These are phyloP conservation scores for Ceratobasidium sp. DNA, from an alignment of 1,284 basidiomycete genomes.

Conservation along the genomic window DNA sequence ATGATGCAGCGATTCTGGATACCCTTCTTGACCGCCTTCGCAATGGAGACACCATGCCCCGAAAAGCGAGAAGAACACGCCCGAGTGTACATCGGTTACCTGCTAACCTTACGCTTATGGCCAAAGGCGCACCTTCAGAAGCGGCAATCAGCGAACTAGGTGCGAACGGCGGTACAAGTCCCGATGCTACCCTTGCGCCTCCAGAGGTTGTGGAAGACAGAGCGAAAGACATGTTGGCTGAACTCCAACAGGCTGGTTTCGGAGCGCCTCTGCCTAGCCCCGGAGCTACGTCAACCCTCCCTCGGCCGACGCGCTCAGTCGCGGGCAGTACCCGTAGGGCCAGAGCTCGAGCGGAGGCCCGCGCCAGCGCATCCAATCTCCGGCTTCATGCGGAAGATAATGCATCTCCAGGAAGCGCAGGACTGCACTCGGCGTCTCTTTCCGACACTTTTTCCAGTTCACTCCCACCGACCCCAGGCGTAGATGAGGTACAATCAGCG, in stretches of 20 bases:
- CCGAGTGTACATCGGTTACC: conserved; percentile 43
- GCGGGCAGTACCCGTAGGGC: conserved; percentile 35
- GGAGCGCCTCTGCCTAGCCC: conserved; percentile 40
- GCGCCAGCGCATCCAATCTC: conserved; percentile 34
- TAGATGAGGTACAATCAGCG: conserved; percentile 8
- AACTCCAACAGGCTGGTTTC: conserved; percentile 69
- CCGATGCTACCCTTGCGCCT: conserved; percentile 43
- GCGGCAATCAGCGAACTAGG: conserved; percentile 52
- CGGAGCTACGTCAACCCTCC: background rate
- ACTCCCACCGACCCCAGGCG: conserved; percentile 25
- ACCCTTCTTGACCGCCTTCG: conserved; percentile 75
- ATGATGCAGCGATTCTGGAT: conserved; percentile 72
- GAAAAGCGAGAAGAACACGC: conserved; percentile 63
- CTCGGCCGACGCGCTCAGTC: conserved; percentile 4
- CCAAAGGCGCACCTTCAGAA: conserved; percentile 50
- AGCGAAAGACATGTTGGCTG: conserved; percentile 76
- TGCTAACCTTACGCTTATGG: conserved; percentile 39
- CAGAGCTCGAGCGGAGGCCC: conserved; percentile 28
- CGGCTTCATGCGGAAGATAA: conserved; percentile 17
- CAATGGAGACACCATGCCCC: conserved; percentile 66
- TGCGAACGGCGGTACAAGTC: conserved; percentile 54
- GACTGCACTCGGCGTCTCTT: conserved; percentile 30
- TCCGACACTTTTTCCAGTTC: conserved; percentile 26
- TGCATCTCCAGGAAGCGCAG: background rate
- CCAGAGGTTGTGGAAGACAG: conserved; percentile 62